Base-by-base conservation (phyloP, 208 protist genomes). In the Trypanosoma melophagium region DNA sequence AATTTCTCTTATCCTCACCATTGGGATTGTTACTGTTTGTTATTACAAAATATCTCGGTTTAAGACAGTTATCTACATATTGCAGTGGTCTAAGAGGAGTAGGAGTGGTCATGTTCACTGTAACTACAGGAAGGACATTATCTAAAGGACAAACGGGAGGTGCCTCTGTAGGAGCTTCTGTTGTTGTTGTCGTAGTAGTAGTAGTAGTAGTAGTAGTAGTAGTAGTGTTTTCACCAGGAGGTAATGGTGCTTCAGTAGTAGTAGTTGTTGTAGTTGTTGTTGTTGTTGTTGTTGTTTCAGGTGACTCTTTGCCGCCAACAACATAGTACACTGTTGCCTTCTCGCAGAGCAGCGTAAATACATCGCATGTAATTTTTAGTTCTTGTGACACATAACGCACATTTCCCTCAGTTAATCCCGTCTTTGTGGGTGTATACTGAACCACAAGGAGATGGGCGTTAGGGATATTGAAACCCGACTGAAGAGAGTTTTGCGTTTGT, bases 311-410 rank as follows among this genome's bases (percentile, higher is more conserved):
- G 12, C 63, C 55, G 0, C 51, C 60, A 19, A 93, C 69, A 28
- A 67, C 57, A 61, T 83, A 84, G 69, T 82, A 83, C 28, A 87
- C 80, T 10, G 45, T 35, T 13, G 76, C 67, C 31, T 31, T 70
- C 5, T 72, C 42, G 57, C 80, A 86, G 7, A 91, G 41, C 7
- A 66, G 38, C 0, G 70, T 87, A 60, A 77, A 69, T n/a, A 66
- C 72, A 73, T 83, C 74, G 64, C 85, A 94, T 54, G 64, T 50
- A 21, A 90, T 74, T 19, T 35, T 56, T 19, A 94, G 10, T 9
- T 76, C 51, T 52, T 79, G 72, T 16, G 57, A 72, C 7, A 54
- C 69, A 57, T 73, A 71, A 28, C 71, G 75, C 45, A 60, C 66
- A 44, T 71, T 25, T 3, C 57, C 62, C 41, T 58, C 50, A 16